A percentile compares a stretch with the other conserved stretches of the same genome.
Conservation (phyloP, 208 protist species). For the Acanthamoeba sp. region DNA sequence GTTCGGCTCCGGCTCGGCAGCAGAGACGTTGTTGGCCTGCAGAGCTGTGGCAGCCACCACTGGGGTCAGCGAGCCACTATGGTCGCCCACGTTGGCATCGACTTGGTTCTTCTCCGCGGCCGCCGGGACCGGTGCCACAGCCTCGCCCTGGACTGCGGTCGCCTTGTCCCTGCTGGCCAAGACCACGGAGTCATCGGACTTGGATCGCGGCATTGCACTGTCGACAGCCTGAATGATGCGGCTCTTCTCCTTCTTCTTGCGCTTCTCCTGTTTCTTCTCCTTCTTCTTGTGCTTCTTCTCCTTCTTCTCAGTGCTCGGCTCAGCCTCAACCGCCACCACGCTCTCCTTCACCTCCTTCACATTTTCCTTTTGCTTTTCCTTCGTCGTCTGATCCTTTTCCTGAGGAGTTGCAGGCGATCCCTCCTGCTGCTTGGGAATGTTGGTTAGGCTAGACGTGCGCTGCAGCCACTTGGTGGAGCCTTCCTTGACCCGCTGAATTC, state of each 20-base stretch:
- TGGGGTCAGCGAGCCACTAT: no score
- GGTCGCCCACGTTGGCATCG: no score
- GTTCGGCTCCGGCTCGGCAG: no score
- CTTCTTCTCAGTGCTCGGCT: not conserved
- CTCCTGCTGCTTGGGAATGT: not conserved
- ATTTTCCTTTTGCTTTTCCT: not conserved
- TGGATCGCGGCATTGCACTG: not conserved
- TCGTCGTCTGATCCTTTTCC: not conserved
- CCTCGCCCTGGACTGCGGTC: no score
- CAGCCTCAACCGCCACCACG: not conserved
- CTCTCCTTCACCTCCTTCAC: not conserved
- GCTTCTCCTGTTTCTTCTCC: not conserved
- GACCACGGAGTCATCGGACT: not conserved
- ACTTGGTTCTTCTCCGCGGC: no score
- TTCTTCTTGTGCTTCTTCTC: not conserved
- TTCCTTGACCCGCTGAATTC: constrained; percentile 6
- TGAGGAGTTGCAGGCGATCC: not conserved
- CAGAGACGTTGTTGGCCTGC: no score
- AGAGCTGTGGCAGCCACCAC: no score
- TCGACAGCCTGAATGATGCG: not conserved
- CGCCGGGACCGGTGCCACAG: no score
- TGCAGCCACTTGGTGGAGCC: not conserved
- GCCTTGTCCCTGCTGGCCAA: no score
- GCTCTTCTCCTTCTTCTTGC: not conserved
- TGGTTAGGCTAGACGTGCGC: not conserved